Base-by-base conservation (phyloP, 495 filamentous ascomycete species). In the Penicillium samsonianum region DNA sequence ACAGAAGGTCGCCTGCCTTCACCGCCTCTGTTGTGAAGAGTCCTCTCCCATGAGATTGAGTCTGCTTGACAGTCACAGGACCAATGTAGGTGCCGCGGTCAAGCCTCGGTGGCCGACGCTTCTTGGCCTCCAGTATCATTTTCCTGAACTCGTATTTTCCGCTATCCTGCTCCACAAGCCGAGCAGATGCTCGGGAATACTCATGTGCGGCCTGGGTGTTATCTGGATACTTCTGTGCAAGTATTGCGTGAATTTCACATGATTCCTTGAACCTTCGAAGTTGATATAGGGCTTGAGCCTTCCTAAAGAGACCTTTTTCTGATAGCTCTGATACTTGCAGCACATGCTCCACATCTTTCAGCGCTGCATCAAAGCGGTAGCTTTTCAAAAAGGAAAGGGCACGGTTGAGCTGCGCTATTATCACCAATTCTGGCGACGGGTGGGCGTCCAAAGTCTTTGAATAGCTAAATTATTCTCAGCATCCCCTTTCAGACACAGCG, bases 11-110 rank as follows among this genome's bases (percentile, higher is more conserved):
- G 0, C 82, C 84, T 0, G 73, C 73, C 46, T 75, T 67, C 46
- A 86, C 74, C 10, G 61, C 72, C 22, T 68, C 60, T 12, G 78
- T 80, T 0, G 78, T 73, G 53, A 83, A 85, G 3, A 83, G 57
- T 2, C 80, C 80, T 17, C 73, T 67, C 9, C 81, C 78, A 49
- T 61, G 59, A 26, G 50, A 61, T 1, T 58, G 41, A 2, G 67
- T 60, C 0, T 41, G 10, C 28, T 65, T 67, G 4, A 76, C 55
- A 35, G 58, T 40, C 5, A 72, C 68, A 12, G 69, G 70, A 0
- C 69, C 70, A 26, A 74, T 62, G 53, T 72, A 84, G 12, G 76
- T 75, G 1, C 74, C 80, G 50, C 69, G 78, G 60, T 84, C 79
- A 6, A 84, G 64, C 16, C 61, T 56, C 5, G 75, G 61, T 2